Evolutionary conservation across 208 protist genomes (phyloP), one percentile per base, ranked within the genome.

Genomic region (Crithidia thermophila): DNA sequence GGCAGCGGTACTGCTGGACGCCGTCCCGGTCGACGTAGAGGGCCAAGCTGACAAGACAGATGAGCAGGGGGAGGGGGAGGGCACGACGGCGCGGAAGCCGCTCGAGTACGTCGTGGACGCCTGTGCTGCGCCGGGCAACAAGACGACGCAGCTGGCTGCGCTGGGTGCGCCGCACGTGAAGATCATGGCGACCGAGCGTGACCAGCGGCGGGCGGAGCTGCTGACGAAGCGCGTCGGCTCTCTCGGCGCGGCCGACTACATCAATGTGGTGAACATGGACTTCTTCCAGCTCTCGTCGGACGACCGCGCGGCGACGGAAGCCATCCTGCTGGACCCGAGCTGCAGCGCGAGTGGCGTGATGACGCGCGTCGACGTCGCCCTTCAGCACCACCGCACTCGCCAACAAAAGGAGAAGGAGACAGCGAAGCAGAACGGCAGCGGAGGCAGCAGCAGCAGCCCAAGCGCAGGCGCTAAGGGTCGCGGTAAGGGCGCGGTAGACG

Each of bases 91-190:
- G 23, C 62, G 56, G 13, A 77, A 68, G 45, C 79, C 88, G 27
- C 62, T 93, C 23, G 86, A 94, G 75, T 91, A 94, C 68, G 71
- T 98, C 4, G 64, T 98, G 20, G 94, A 98, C 61, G 92, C 92
- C 21, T 96, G 92, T 28, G 90, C 94, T 3, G 92, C 94, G 11
- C 94, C 94, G 11, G 94, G 94, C 28, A 98, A 98, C 75, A 98
- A 98, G 61, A 98, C 94, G 7, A 92, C 84, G 21, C 88, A 96
- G 45, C 74, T 97, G 4, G 88, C 92, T 0, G 91, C 94, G 1
- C 47, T 96, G 0, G 87, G 88, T 9, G 67, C 75, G 13, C 77
- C 77, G 9, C 11, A 69, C 20, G 62, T 95, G 9, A 91, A 93
- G 57, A 85, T 98, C 10, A 93, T 94, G 84, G 92, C 94, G 3